Evolutionary conservation across 768 basidiomycete genomes (phyloP).

Genomic region (Termitomyces sp.): DNA sequence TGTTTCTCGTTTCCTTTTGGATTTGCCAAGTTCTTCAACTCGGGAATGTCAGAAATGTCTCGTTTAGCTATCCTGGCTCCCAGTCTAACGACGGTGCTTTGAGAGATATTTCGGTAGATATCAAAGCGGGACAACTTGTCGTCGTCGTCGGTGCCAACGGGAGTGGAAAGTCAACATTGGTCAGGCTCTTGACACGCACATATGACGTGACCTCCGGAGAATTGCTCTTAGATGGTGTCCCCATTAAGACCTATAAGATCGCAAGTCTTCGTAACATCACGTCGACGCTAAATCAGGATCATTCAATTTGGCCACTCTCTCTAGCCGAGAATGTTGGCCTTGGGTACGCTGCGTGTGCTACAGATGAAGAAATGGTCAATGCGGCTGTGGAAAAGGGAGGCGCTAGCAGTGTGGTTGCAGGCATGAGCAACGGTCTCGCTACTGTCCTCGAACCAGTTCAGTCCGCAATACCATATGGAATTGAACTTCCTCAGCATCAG

Average conservation of each 20-base stretch:
- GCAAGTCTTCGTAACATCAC: slow-evolving; percentile 37
- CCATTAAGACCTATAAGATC: slow-evolving; percentile 32
- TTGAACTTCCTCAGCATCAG: slow-evolving; percentile 7
- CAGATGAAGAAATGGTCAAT: slow-evolving; percentile 17
- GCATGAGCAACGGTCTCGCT: slow-evolving; percentile 9
- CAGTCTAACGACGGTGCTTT: slow-evolving; percentile 30
- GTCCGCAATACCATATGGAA: not conserved
- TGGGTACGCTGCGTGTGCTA: slow-evolving; percentile 14
- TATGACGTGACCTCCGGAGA: slow-evolving; percentile 40
- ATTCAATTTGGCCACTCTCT: slow-evolving; percentile 40
- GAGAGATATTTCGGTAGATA: slow-evolving; percentile 33
- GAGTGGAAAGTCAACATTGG: slow-evolving; percentile 47
- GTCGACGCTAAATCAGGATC: slow-evolving; percentile 45
- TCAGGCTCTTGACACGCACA: slow-evolving; percentile 43
- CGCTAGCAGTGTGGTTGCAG: slow-evolving; percentile 11
- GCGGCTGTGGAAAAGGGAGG: slow-evolving; percentile 26
- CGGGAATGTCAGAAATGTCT: slow-evolving; percentile 37
- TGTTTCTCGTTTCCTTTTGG: not conserved
- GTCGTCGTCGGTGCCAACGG: slow-evolving; percentile 55
- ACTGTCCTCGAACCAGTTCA: slow-evolving; percentile 14
- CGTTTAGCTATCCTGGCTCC: slow-evolving; percentile 44
- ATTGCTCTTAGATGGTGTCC: slow-evolving; percentile 33
- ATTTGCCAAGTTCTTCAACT: not conserved
- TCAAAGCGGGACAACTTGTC: slow-evolving; percentile 44
- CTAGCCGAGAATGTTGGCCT: slow-evolving; percentile 37